These are phyloP conservation scores for Erucastrum elatum DNA, from an alignment of 345 rosid genomes.

Conservation along the genomic window DNA sequence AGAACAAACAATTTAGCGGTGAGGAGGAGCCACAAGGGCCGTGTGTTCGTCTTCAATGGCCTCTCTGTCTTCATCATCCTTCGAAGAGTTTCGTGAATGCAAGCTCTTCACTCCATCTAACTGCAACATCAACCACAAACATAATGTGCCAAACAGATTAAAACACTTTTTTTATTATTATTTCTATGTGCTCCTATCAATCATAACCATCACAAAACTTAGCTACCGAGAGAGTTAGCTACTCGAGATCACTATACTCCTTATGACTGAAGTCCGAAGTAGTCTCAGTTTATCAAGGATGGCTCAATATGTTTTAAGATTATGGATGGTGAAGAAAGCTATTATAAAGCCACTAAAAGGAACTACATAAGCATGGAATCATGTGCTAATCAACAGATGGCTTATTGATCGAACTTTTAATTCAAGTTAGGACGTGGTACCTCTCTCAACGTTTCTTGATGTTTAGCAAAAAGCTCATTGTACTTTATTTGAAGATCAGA, in stretches of 20 bases:
- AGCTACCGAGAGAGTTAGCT: not conserved
- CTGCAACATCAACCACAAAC: constrained; percentile 15
- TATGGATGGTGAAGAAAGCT: not conserved
- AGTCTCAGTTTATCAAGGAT: not conserved
- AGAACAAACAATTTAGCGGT: not conserved
- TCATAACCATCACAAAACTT: too few species aligned
- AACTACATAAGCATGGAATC: not conserved
- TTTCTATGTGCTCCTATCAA: too few species aligned
- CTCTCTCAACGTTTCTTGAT: constrained; percentile 74
- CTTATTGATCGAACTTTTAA: not conserved
- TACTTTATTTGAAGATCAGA: constrained; percentile 68
- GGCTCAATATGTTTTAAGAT: not conserved
- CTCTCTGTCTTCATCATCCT: constrained; percentile 13
- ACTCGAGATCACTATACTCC: not conserved
- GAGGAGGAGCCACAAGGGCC: constrained; percentile 6
- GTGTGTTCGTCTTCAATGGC: constrained; percentile 7
- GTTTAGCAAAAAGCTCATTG: constrained; percentile 63
- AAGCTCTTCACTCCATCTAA: constrained; percentile 33
- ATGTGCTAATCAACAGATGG: constrained; percentile 4
- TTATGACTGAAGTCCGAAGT: not conserved
- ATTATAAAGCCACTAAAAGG: not conserved
- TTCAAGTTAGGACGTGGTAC: constrained; percentile 34
- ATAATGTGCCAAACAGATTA: not conserved
- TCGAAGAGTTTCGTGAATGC: constrained; percentile 33
- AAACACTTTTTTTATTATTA: not conserved